phyloP scores from a whole-genome alignment of 2,329 filamentous ascomycete species.

The Arthrocladium fulminans region DNA sequence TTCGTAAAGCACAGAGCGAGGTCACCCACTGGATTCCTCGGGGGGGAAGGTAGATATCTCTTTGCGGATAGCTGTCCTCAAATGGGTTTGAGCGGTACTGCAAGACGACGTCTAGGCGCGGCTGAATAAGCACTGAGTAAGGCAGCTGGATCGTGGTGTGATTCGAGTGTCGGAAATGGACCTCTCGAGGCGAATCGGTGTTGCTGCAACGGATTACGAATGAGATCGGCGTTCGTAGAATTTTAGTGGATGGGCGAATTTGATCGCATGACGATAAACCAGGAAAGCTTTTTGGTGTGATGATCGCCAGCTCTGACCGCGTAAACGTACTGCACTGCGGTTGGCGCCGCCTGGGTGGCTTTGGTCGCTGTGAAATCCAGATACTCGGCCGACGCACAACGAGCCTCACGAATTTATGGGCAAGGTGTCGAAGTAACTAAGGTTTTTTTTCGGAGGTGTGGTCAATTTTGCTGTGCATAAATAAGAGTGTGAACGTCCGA shows the following conservation, averaged over 20 bases:
- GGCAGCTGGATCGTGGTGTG: not conserved
- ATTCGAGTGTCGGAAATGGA: not conserved
- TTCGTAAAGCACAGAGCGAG: not conserved
- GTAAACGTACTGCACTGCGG: no score
- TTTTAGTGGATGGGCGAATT: not conserved
- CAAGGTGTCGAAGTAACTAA: no score
- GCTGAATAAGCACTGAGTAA: slow-evolving; percentile 9
- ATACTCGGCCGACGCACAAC: no score
- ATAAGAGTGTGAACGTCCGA: no score
- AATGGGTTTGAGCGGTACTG: slow-evolving; percentile 1
- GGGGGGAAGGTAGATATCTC: not conserved
- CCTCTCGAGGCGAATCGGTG: not conserved
- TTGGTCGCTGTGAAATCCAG: no score
- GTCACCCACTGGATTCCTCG: not conserved
- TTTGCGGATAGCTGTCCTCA: not conserved
- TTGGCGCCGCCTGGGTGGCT: no score
- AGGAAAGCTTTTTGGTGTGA: no score
- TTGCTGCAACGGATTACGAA: not conserved
- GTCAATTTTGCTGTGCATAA: no score
- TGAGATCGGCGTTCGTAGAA: not conserved
- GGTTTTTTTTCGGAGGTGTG: no score
- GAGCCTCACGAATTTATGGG: no score
- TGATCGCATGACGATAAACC: no score
- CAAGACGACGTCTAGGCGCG: not conserved
- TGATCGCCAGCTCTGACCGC: no score